phyloP scores from a whole-genome alignment of 805 yeast genomes.

The Ogataea polymorpha region DNA sequence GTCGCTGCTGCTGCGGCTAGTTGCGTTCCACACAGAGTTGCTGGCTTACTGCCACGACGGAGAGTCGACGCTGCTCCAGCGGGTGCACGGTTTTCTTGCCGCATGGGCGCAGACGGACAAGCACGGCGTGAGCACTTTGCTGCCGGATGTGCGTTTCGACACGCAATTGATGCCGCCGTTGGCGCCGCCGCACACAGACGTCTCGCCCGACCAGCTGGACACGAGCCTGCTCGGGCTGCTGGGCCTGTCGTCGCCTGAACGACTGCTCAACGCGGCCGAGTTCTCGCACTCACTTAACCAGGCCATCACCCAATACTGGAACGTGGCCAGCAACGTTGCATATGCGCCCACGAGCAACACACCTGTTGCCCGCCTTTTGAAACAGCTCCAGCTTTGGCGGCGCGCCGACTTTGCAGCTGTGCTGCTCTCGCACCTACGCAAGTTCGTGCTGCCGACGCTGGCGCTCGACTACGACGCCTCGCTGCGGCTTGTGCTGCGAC shows the following conservation, averaged over 20 bases:
- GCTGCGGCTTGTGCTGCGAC: constrained; percentile 35
- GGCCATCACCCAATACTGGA: constrained; percentile 26
- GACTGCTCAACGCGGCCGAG: constrained; percentile 32
- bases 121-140: constrained; percentile 9
- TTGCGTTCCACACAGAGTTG: constrained; percentile 20
- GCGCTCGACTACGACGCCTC: constrained; percentile 35
- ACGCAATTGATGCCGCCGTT: constrained; percentile 5
- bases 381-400: constrained; percentile 38
- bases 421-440: constrained; percentile 24
- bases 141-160: constrained; percentile 9
- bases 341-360: constrained; percentile 2
- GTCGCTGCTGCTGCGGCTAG: constrained; percentile 19
- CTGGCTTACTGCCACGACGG: constrained; percentile 17
- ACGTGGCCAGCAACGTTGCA: constrained; percentile 23
- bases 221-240: constrained; percentile 20
- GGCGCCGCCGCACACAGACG: neutral
- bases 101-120: constrained; percentile 20
- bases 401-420: constrained; percentile 29
- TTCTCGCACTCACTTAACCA: constrained; percentile 28
- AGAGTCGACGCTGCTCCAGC: constrained; percentile 17
- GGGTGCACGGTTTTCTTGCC: constrained; percentile 12
- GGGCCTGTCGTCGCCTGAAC: constrained; percentile 29
- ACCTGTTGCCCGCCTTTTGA: constrained; percentile 18
- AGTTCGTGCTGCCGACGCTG: constrained; percentile 30
- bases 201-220: constrained; percentile 2